Base-by-base conservation (phyloP, 2,329 filamentous ascomycete species). In the Phyllosticta ampelicida region DNA sequence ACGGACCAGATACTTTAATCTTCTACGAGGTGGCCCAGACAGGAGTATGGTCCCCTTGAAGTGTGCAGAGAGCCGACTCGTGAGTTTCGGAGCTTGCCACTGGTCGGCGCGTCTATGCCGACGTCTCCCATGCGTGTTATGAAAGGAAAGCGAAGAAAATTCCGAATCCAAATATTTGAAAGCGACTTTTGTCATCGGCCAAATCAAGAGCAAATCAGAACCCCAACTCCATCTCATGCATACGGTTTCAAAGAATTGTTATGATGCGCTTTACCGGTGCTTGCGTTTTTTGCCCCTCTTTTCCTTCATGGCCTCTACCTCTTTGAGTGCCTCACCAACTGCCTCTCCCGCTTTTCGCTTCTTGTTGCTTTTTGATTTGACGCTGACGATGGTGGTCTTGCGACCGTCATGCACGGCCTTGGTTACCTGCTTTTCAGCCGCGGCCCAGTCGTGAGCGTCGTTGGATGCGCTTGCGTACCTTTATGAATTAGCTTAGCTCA, bases 301-400 rank as follows among this genome's bases (percentile, higher is more conserved):
- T 49, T 73, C 71, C 36, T 67, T 70, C 52, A 65, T 61, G 48
- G 59, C 54, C 56, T 70, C 67, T 0, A 64, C 70, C 59, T 74
- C 72, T 57, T 70, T 70, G 54, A 67, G 66, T 6, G 78, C 75
- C 56, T 80, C 78, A 23, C 74, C 76, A 2, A 79, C 74, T 0
- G 77, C 74, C 64, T 80, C 78, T 8, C 76, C 76, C 54, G 83
- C 87, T 75, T 95, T 95, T 65, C 89, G 79, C 78, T 94, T 92
- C 62, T 73, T 66, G 3, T 66, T 65, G 13, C 55, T 58, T 60
- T 77, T 77, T n/a, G 84, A 83, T 78, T 91, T 94, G 58, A 97
- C 83, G 68, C 87, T 91, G 26, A 96, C 89, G 0, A 85, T 86
- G 16, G 79, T 78, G 66, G 79, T 82, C 53, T 77, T 75, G 54